Evolutionary conservation across 1,284 basidiomycete genomes (phyloP), one percentile per base, ranked within the genome.

Genomic region (Trichosporon inkin): DNA sequence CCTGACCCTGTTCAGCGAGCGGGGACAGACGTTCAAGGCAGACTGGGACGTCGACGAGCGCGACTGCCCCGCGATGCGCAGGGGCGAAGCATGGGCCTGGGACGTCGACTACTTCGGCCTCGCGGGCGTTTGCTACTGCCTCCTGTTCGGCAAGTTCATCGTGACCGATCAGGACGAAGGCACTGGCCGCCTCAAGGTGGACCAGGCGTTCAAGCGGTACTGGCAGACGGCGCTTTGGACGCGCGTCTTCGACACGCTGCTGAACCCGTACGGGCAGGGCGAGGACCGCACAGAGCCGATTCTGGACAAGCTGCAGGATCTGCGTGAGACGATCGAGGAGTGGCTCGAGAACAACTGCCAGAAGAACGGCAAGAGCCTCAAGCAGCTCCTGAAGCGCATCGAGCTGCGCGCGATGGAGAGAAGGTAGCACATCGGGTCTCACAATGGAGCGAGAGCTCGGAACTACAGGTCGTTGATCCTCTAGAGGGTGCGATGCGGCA

Each of bases 41-140:
- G 91, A 96, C 66, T 97, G 95, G 93, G 81, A 85, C 32, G 84
- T 87, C 5, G 89, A 96, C 75, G 86, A 87, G 60, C 83, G 87
- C 47, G 96, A 99, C 78, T 98, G 95, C 76, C 81, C 85, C 60
- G 92, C 97, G 81, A 88, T 97, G 77, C 85, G 90, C 49, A 85
- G 90, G 72, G 84, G 85, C 22, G 80, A 82, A 41, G 84, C 90
- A 1, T 99, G 94, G 92, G 93, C 88, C 53, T 97, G 86, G 79
- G 89, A 99, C 76, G 86, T 92, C 1, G 96, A 99, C 78, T 99
- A 99, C 79, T 92, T 87, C 72, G 96, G 96, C 16, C 83, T 98
- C 17, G 92, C 92, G 0, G 87, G 91, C 49, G 88, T 99, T 67
- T 84, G 92, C 34, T 95, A 93, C 79, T 96, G 92, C 80, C 86